Conservation (phyloP, 176 grass and related monocot genomes). For the Triticum timopheevii region DNA sequence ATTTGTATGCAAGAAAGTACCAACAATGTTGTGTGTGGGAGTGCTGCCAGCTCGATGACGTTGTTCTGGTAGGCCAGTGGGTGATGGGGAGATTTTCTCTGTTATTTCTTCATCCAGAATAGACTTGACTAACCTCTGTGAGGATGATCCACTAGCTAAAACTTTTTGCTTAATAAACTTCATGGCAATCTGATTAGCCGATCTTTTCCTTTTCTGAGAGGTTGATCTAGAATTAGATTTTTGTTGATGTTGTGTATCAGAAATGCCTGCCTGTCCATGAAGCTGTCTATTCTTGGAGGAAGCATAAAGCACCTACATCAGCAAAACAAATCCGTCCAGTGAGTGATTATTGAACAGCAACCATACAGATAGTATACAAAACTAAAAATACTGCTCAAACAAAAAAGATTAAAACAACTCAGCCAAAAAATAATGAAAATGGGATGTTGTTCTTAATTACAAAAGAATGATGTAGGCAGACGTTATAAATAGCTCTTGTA, state of each 20-base stretch:
- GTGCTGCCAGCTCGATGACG: not conserved
- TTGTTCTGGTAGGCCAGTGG: not conserved
- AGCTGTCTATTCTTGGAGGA: conserved; percentile 32
- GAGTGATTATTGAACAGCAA: conserved; percentile 13
- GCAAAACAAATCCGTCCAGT: conserved; percentile 8
- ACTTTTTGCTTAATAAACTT: conserved; percentile 30
- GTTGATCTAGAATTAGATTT: conserved; percentile 30
- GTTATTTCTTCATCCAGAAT: conserved; percentile 20
- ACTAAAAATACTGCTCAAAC: not conserved
- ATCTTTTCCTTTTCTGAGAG: conserved; percentile 62
- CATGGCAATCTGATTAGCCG: conserved; percentile 18
- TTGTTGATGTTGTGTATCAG: conserved; percentile 25
- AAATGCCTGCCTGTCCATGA: not conserved
- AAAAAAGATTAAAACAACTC: not conserved
- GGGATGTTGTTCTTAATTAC: not conserved
- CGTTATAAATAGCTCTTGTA: not conserved
- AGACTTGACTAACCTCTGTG: conserved; percentile 10
- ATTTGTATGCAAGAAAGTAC: not conserved
- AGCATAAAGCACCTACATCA: conserved; percentile 68
- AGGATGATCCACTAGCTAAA: not conserved
- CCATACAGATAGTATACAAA: not conserved
- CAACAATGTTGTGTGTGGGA: not conserved
- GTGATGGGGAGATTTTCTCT: conserved; percentile 19
- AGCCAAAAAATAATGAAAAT: conserved; percentile 11
- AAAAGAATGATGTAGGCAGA: not conserved